phyloP scores from a whole-genome alignment of 1,284 basidiomycete species.

The Meira miltonrushii region DNA sequence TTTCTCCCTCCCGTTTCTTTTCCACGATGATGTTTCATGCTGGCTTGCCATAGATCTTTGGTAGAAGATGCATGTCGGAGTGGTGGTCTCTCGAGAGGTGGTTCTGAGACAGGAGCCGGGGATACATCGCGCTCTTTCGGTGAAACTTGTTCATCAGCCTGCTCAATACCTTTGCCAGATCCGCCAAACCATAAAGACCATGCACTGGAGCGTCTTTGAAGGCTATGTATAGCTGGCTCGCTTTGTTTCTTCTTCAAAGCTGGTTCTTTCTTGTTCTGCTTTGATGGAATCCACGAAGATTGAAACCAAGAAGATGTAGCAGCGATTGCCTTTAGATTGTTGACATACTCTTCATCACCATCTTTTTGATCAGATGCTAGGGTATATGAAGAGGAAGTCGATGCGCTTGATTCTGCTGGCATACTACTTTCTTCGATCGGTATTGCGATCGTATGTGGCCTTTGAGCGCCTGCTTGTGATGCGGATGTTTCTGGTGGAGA shows the following conservation, averaged over 20 bases:
- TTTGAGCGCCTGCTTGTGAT: neutral
- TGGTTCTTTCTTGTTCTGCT: neutral
- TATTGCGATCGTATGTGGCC: neutral
- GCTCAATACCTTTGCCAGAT: neutral
- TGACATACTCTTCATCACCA: neutral
- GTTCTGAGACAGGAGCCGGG: neutral
- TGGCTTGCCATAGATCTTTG: constrained; percentile 7
- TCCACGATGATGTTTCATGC: neutral
- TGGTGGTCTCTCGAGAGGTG: neutral
- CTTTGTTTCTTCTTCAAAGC: neutral
- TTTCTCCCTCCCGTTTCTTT: neutral
- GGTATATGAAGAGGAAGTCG: neutral
- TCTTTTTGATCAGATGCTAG: neutral
- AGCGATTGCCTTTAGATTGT: neutral
- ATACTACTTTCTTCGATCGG: neutral
- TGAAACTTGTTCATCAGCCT: neutral
- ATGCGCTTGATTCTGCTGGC: neutral
- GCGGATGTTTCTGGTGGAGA: neutral
- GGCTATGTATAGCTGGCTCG: neutral
- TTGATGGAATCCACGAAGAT: neutral
- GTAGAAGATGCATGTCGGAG: neutral
- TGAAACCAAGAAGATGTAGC: neutral
- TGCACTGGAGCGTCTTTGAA: no score
- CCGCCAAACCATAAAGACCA: neutral
- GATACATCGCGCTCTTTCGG: neutral